Conservation (phyloP, 495 filamentous ascomycete species). For the Rhizodiscina lignyota region DNA sequence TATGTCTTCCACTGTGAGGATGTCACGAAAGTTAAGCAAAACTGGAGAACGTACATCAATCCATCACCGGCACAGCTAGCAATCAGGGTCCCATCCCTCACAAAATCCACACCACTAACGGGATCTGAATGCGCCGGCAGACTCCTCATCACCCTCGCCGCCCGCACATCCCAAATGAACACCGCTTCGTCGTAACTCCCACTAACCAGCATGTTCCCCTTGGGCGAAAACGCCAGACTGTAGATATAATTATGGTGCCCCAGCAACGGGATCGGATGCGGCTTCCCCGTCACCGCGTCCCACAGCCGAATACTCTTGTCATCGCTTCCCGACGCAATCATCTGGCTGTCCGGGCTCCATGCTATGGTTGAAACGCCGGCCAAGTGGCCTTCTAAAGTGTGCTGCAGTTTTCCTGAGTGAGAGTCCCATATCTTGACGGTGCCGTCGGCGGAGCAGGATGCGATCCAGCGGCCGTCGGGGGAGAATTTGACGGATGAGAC, state of each 20-base stretch:
- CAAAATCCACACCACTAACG: slow-evolving; percentile 83
- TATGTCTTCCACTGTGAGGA: not conserved
- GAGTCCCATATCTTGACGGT: slow-evolving; percentile 86
- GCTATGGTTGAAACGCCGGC: slow-evolving; percentile 80
- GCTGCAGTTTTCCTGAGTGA: slow-evolving; percentile 53
- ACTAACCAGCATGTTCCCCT: slow-evolving; percentile 88
- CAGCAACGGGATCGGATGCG: slow-evolving; percentile 45
- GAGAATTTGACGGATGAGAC: slow-evolving; percentile 83
- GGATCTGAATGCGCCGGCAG: slow-evolving; percentile 91
- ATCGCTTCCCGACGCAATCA: slow-evolving; percentile 79
- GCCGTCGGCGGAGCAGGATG: slow-evolving; percentile 67
- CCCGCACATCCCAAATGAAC: slow-evolving; percentile 87
- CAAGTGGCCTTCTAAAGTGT: slow-evolving; percentile 85
- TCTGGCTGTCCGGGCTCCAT: slow-evolving; percentile 77
- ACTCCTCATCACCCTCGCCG: slow-evolving; percentile 67
- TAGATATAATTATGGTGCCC: slow-evolving; percentile 96
- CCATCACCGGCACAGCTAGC: slow-evolving; percentile 82
- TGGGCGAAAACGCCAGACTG: slow-evolving; percentile 81
- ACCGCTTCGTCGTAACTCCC: slow-evolving; percentile 96
- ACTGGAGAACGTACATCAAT: slow-evolving; percentile 52
- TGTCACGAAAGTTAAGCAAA: too few relatives aligned
- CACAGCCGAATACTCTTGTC: slow-evolving; percentile 92
- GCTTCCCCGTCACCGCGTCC: slow-evolving; percentile 62
- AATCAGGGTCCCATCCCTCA: slow-evolving; percentile 79
- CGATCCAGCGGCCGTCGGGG: slow-evolving; percentile 76